These are phyloP conservation scores for Fusarium sp. DNA, from an alignment of 2,329 filamentous ascomycete species.

Conservation along the genomic window DNA sequence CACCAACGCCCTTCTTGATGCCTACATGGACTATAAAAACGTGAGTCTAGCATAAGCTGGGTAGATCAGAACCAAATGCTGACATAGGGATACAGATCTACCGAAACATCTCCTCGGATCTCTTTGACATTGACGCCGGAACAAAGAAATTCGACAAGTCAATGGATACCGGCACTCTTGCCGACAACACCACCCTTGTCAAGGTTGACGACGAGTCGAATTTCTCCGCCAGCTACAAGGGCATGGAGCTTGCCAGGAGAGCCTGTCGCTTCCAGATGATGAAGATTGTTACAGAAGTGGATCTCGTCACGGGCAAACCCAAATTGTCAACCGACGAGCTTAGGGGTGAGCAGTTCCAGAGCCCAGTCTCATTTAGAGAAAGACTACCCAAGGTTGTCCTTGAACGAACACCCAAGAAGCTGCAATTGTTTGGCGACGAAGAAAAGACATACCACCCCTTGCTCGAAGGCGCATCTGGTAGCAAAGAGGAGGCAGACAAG, in stretches of 20 bases:
- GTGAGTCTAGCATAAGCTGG: neutral
- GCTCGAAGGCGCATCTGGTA: neutral
- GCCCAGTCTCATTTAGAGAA: neutral
- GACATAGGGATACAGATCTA: neutral
- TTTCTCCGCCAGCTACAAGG: neutral
- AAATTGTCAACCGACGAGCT: neutral
- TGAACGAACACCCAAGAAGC: too few relatives aligned
- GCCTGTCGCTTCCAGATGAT: conserved; percentile 5
- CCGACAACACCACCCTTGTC: neutral
- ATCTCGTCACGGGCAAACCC: neutral
- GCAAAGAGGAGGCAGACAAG: neutral
- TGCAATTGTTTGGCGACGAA: neutral
- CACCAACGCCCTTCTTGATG: neutral
- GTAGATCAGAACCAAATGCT: too few relatives aligned
- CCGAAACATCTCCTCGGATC: neutral
- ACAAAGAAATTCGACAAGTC: neutral
- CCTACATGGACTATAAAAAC: conserved; percentile 9
- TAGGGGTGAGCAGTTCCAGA: neutral
- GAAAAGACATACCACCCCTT: neutral
- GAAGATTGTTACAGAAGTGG: conserved; percentile 5
- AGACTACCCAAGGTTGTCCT: neutral
- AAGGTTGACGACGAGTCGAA: neutral
- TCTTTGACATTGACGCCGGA: neutral
- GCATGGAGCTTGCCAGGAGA: neutral
- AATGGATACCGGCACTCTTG: neutral